Evolutionary conservation across 495 filamentous ascomycete genomes (phyloP), one percentile per base, ranked within the genome.

Genomic region (Penicillium canariense): DNA sequence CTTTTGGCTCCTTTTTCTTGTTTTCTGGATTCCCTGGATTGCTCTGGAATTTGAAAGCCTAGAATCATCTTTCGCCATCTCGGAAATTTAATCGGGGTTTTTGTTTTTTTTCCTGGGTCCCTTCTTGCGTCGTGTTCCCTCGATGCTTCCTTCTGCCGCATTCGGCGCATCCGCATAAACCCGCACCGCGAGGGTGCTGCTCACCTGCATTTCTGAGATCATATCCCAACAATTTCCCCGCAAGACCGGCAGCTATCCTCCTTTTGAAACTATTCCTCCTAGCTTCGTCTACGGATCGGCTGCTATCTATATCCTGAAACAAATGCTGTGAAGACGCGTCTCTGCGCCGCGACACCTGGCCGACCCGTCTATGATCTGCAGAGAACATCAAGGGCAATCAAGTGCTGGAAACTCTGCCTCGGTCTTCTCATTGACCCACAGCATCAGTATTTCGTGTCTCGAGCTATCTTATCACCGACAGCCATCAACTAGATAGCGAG

Each of bases 131-230:
- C 36, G 53, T 59, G 39, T 48, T 59, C 35, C 58, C 42, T 39
- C 15, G 50, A 52, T 56, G 48, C 32, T 50, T 54, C 32, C 17
- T 35, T 38, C 54, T 42, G 22, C 63, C 63, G 63, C 58, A 67
- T 67, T 61, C 63, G 63, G 63, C 52, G 31, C 45, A 51, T 59
- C 57, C 62, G 62, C 62, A 47, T 40, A 49, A 60, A 48, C 58
- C 63, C 49, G 26, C 36, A 32, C 18, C 7, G 2, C 46, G 18
- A 28, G 22, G 26, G 55, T 38, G 38, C 52, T 53, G 55, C 32
- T 50, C 46, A 45, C 58, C 52, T 59, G 46, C 62, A 52, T 23
- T 17, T 34, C 32, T 15, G 48, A 50, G 32, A 27, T 61, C 62
- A 58, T 57, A 55, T 39, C 56, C 54, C 54, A 54, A 47, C 50